Evolutionary conservation across 1,284 basidiomycete species (phyloP).

Genomic region (Nidula niveotomentosa): DNA sequence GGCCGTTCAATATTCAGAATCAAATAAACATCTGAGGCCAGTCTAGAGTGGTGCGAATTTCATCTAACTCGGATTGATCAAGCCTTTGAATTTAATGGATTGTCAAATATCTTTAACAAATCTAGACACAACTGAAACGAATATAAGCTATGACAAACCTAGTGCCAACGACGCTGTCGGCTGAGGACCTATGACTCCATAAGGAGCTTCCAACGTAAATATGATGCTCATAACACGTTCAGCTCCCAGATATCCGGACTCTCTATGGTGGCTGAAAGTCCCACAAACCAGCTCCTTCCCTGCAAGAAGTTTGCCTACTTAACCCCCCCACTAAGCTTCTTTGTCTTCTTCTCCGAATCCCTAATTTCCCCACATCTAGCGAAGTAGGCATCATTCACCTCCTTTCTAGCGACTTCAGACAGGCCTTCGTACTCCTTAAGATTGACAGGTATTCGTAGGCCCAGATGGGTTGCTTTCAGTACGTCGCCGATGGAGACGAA

Average conservation of each 20-base stretch:
- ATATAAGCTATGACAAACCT: no score
- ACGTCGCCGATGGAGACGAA: slow-evolving; percentile 22
- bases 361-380: slow-evolving; percentile 18
- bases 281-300: slow-evolving; percentile 22
- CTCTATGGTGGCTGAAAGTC: slow-evolving; percentile 17
- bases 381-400: slow-evolving; percentile 22
- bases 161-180: no score
- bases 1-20: no score
- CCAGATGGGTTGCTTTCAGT: slow-evolving; percentile 16
- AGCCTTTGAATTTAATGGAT: no score
- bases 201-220: no score
- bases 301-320: slow-evolving; percentile 28
- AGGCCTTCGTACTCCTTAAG: slow-evolving; percentile 17
- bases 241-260: slow-evolving; percentile 24
- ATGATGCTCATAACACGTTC: slow-evolving; percentile 13
- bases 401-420: slow-evolving; percentile 14
- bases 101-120: no score
- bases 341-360: slow-evolving; percentile 12
- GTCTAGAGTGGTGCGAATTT: no score
- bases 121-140: no score
- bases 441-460: slow-evolving; percentile 16
- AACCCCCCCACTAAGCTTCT: slow-evolving; percentile 25
- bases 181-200: no score
- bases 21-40: no score
- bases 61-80: no score